Evolutionary conservation across 805 yeast species (phyloP).

Genomic region (Grigorovia yakushimaensis): DNA sequence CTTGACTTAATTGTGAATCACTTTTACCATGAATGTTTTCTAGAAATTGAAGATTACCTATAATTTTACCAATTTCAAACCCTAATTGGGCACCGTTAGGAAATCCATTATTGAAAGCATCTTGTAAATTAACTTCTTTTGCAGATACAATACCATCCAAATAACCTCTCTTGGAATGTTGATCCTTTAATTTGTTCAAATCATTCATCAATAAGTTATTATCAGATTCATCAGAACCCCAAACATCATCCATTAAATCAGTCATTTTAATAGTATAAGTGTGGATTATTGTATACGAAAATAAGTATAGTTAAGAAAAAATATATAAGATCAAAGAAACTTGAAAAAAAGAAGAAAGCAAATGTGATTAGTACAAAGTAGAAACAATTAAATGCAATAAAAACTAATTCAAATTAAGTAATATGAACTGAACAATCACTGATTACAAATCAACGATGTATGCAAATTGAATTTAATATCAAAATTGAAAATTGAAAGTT

Average conservation of each 20-base stretch:
- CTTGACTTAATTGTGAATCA: conserved; percentile 12
- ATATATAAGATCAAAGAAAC: too few species aligned
- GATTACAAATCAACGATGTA: too few species aligned
- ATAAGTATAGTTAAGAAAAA: too few species aligned
- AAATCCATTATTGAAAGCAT: conserved; percentile 75
- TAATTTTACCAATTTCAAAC: conserved; percentile 48
- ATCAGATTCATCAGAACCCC: conserved; percentile 8
- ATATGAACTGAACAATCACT: too few species aligned
- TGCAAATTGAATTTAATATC: too few species aligned
- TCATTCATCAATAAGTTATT: neutral
- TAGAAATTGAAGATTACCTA: conserved; percentile 42
- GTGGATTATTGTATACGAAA: too few species aligned
- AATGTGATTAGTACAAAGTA: too few species aligned
- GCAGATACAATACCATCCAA: conserved; percentile 66
- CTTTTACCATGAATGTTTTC: conserved; percentile 12
- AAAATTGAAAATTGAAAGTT: too few species aligned
- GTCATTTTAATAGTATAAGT: neutral
- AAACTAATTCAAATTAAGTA: too few species aligned
- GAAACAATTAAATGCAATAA: too few species aligned
- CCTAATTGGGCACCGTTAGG: conserved; percentile 70
- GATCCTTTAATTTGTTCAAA: conserved; percentile 38
- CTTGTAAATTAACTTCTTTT: conserved; percentile 60
- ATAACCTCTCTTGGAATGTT: conserved; percentile 73
- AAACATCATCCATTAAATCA: conserved; percentile 7
- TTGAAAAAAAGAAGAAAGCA: too few species aligned